Evolutionary conservation across 2,329 filamentous ascomycete genomes (phyloP).

Genomic region (Paraphaeosphaeria minitans): DNA sequence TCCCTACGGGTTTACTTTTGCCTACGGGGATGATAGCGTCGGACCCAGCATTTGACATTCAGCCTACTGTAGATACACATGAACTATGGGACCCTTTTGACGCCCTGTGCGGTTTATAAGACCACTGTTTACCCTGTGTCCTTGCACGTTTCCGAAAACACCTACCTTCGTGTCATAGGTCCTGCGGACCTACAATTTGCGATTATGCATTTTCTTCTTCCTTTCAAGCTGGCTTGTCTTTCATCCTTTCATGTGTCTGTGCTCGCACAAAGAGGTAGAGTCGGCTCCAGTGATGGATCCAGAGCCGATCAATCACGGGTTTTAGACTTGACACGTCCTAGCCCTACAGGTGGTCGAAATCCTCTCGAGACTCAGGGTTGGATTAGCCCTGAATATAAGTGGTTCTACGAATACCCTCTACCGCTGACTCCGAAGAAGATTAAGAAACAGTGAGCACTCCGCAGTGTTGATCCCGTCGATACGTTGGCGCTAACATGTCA

Average conservation of each 20-base stretch:
- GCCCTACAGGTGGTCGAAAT: neutral
- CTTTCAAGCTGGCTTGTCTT: neutral
- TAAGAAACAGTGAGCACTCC: conserved; percentile 46
- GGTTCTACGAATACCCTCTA: conserved; percentile 50
- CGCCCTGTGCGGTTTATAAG: neutral
- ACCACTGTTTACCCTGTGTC: neutral
- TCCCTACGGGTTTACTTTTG: neutral
- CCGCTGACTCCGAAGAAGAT: conserved; percentile 54
- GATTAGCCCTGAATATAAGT: conserved; percentile 46
- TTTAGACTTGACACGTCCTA: neutral
- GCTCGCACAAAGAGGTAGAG: neutral
- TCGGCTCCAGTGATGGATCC: neutral
- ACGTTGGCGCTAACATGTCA: conserved; percentile 22
- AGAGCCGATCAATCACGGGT: neutral
- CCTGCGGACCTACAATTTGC: neutral
- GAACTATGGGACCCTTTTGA: neutral
- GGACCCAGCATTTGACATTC: neutral
- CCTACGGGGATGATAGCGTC: neutral
- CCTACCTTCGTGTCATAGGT: neutral
- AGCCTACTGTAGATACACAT: neutral
- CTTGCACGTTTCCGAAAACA: neutral
- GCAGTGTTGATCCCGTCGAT: conserved; percentile 2
- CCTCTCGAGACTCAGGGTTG: conserved; percentile 17
- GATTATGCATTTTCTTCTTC: neutral
- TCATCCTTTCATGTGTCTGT: neutral